A percentile compares a stretch with the other conserved stretches of the same genome.
Evolutionary conservation across 1,139 yeast genomes (phyloP).

Genomic region (Suhomyces maxii): DNA sequence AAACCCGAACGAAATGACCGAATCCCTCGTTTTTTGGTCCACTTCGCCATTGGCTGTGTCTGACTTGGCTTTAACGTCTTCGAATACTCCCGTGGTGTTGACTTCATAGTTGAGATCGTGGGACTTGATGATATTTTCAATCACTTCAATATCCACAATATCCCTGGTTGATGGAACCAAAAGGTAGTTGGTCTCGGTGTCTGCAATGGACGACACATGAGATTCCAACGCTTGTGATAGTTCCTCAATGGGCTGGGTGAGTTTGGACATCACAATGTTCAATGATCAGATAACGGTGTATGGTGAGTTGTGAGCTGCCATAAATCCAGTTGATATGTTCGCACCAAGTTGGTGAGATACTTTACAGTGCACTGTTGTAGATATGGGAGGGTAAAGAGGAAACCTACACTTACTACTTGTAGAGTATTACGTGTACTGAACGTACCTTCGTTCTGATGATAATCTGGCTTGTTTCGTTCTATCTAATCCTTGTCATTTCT

Average conservation of each 20-base stretch:
- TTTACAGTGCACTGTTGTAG: no score
- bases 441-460: no score
- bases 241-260: conserved; percentile 8
- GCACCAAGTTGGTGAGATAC: no score
- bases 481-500: no score
- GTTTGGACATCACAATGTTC: neutral
- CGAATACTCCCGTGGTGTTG: conserved; percentile 4
- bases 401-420: no score
- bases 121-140: neutral
- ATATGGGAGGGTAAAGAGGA: no score
- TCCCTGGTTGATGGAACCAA: neutral
- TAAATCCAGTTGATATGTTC: no score
- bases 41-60: conserved; percentile 21
- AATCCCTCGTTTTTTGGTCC: conserved; percentile 19
- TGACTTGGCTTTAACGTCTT: conserved; percentile 13
- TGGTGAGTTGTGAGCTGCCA: neutral
- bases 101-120: conserved; percentile 10
- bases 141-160: neutral
- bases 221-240: conserved; percentile 1
- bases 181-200: conserved; percentile 2
- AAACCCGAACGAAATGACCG: conserved; percentile 21
- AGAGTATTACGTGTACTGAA: no score
- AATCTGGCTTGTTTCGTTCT: no score
- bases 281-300: neutral
- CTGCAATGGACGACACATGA: neutral